These are phyloP conservation scores for Alternaria angustiovoidea DNA, from an alignment of 2,329 filamentous ascomycete genomes.

Conservation along the genomic window DNA sequence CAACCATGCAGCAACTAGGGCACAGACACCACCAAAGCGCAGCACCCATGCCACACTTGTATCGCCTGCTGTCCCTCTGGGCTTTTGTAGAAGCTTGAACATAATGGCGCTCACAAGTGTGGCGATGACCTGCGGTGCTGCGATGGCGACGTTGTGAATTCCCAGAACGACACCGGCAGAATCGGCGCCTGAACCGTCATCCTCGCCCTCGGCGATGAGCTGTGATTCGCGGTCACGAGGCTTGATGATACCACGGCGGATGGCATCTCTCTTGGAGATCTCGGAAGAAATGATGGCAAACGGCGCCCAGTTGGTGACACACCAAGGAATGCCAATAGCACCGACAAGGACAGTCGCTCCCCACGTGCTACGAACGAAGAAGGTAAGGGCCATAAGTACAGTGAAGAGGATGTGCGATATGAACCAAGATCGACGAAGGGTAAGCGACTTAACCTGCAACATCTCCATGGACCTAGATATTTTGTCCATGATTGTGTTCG, in stretches of 20 bases:
- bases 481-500: conserved; percentile 34
- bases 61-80: conserved; percentile 82
- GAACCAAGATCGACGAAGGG: conserved; percentile 88
- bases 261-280: conserved; percentile 81
- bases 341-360: conserved; percentile 80
- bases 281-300: conserved; percentile 95
- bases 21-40: conserved; percentile 81
- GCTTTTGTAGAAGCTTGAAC: conserved; percentile 87
- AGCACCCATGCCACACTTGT: conserved; percentile 87
- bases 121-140: conserved; percentile 88
- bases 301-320: conserved; percentile 90
- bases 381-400: conserved; percentile 80
- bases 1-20: conserved; percentile 78
- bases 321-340: conserved; percentile 89
- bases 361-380: conserved; percentile 75
- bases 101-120: conserved; percentile 84
- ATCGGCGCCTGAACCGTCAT: conserved; percentile 69
- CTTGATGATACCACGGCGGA: conserved; percentile 61
- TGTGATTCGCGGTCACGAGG: conserved; percentile 51
- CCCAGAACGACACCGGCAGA: conserved; percentile 91
- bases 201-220: conserved; percentile 55
- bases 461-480: conserved; percentile 59
- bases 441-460: conserved; percentile 81
- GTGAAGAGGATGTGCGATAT: conserved; percentile 85
- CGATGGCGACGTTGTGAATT: conserved; percentile 94